Percentiles rank a stretch among this genome's conserved stretches.
These are phyloP conservation scores for Cadophora malorum DNA, from an alignment of 2,329 filamentous ascomycete genomes.

Conservation along the genomic window DNA sequence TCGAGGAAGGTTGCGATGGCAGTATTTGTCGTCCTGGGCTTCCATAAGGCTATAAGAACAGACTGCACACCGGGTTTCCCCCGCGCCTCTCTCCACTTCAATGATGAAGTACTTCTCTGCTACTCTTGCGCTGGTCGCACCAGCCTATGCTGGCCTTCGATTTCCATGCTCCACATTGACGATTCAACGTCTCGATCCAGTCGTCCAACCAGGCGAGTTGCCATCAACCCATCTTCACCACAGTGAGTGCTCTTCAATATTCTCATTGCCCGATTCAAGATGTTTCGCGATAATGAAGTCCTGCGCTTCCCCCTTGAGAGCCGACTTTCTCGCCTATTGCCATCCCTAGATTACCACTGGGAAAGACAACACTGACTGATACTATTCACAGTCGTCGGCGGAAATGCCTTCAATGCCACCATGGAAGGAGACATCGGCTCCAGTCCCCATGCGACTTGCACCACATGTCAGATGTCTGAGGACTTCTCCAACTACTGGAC, in stretches of 20 bases:
- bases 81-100: slow-evolving; percentile 8
- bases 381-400: slow-evolving; percentile 25
- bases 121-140: slow-evolving; percentile 21
- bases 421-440: slow-evolving; percentile 31
- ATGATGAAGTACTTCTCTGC: slow-evolving; percentile 29
- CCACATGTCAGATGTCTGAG: slow-evolving; percentile 34
- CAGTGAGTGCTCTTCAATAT: background rate
- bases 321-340: too few species aligned
- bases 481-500: slow-evolving; percentile 43
- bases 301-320: too few species aligned
- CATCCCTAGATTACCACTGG: too few species aligned
- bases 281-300: too few species aligned
- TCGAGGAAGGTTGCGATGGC: slow-evolving; percentile 8
- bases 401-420: slow-evolving; percentile 29
- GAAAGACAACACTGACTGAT: too few species aligned
- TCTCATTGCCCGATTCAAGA: too few species aligned
- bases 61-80: slow-evolving; percentile 20
- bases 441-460: slow-evolving; percentile 26
- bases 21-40: slow-evolving; percentile 5
- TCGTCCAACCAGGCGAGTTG: slow-evolving; percentile 29
- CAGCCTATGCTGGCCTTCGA: slow-evolving; percentile 29
- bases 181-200: slow-evolving; percentile 32
- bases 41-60: slow-evolving; percentile 25
- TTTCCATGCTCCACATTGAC: slow-evolving; percentile 33
- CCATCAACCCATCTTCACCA: slow-evolving; percentile 33